phyloP scores from a whole-genome alignment of 202 grass and related monocot species.

The Musa balbisiana region DNA sequence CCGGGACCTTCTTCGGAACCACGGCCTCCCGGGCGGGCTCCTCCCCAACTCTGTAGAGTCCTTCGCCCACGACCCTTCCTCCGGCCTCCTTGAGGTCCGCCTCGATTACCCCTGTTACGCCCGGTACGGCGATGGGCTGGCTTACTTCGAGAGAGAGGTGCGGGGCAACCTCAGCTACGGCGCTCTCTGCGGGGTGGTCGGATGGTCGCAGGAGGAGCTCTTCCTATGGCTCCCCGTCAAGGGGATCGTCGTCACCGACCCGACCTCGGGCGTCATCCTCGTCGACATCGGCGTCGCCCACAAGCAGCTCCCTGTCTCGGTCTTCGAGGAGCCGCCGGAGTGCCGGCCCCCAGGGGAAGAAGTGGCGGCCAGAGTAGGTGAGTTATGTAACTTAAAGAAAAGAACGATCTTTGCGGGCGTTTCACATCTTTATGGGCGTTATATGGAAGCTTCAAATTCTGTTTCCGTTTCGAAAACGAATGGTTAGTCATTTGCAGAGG shows the following conservation, averaged over 20 bases:
- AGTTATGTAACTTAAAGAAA: slow-evolving; percentile 3
- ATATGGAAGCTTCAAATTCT: slow-evolving; percentile 22
- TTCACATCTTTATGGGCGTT: slow-evolving; percentile 7
- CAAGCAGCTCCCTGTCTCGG: slow-evolving; percentile 67
- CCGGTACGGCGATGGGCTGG: slow-evolving; percentile 49
- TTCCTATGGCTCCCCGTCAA: slow-evolving; percentile 92
- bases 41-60: slow-evolving; percentile 58
- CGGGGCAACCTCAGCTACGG: slow-evolving; percentile 77
- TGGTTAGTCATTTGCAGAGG: slow-evolving; percentile 12
- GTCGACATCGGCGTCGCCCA: slow-evolving; percentile 77
- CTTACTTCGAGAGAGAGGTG: slow-evolving; percentile 58
- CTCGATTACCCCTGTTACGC: slow-evolving; percentile 13
- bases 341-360: slow-evolving; percentile 30
- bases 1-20: slow-evolving; percentile 54
- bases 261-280: slow-evolving; percentile 53
- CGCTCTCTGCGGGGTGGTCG: slow-evolving; percentile 50
- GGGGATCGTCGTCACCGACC: slow-evolving; percentile 56
- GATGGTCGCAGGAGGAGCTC: slow-evolving; percentile 73
- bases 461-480: slow-evolving; percentile 23
- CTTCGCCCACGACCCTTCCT: slow-evolving; percentile 39
- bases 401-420: slow-evolving; percentile 13
- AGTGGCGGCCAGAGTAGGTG: slow-evolving; percentile 2
- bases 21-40: slow-evolving; percentile 72
- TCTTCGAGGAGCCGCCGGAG: slow-evolving; percentile 84
- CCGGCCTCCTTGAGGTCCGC: slow-evolving; percentile 55